A percentile compares a stretch with the other conserved stretches of the same genome.
phyloP scores from a whole-genome alignment of 1,139 yeast genomes.

The Candida smagusa region DNA sequence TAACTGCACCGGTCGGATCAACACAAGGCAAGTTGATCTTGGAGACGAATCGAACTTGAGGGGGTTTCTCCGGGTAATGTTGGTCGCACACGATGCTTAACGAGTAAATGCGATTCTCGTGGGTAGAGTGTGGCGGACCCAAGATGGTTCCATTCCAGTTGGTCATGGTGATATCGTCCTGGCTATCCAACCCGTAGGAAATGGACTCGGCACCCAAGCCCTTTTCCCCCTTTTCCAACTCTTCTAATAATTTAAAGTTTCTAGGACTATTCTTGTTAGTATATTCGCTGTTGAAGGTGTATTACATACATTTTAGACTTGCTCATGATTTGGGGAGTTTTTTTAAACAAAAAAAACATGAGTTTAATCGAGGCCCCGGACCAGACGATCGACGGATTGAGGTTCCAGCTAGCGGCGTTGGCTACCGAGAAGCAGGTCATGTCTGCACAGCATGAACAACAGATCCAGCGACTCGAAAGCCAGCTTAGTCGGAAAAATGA shows the following conservation, averaged over 20 bases:
- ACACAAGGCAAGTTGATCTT: conserved; percentile 92
- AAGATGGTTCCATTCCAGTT: conserved; percentile 94
- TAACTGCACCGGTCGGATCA: conserved; percentile 65
- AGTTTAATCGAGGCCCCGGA: conserved; percentile 14
- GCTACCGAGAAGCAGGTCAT: conserved; percentile 33
- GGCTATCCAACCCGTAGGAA: conserved; percentile 85
- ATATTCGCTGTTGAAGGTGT: neutral
- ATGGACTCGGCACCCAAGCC: conserved; percentile 97
- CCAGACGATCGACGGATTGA: conserved; percentile 9
- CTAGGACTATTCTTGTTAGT: conserved; percentile 59
- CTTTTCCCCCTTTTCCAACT: conserved; percentile 95
- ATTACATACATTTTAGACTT: conserved; percentile 44
- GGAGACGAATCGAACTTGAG: conserved; percentile 72
- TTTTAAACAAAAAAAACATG: conserved; percentile 11
- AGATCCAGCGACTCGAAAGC: conserved; percentile 27
- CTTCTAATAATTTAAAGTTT: conserved; percentile 90
- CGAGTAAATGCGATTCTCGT: conserved; percentile 90
- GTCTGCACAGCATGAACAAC: conserved; percentile 30
- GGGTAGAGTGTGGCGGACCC: conserved; percentile 95
- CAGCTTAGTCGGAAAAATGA: conserved; percentile 30
- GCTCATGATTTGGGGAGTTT: conserved; percentile 4
- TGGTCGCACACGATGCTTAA: conserved; percentile 79
- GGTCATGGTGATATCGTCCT: conserved; percentile 89
- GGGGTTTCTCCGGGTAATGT: conserved; percentile 86
- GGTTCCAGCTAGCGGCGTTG: conserved; percentile 28